A percentile compares a stretch with the other conserved stretches of the same genome.
Evolutionary conservation across 331 rosid genomes (phyloP).

Genomic region (Cydonia oblonga): DNA sequence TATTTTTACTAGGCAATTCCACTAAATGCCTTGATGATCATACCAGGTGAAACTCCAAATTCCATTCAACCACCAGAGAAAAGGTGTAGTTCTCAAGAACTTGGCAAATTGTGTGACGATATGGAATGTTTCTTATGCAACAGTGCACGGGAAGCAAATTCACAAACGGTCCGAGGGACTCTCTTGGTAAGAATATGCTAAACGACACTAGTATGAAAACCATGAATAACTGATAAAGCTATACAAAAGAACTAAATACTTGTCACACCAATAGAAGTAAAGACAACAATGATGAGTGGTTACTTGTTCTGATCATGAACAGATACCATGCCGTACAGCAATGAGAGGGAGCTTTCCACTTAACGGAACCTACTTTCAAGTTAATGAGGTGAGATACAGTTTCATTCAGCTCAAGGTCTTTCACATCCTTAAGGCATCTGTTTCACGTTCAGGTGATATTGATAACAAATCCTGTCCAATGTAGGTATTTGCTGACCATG

Average conservation of each 20-base stretch:
- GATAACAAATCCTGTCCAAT: neutral
- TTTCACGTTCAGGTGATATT: slow-evolving; percentile 14
- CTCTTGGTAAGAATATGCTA: slow-evolving; percentile 54
- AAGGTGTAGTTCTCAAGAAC: slow-evolving; percentile 53
- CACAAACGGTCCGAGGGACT: slow-evolving; percentile 87
- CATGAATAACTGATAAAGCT: neutral
- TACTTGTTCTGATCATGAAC: slow-evolving; percentile 9
- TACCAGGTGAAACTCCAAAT: slow-evolving; percentile 82
- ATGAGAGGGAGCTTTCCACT: slow-evolving; percentile 96
- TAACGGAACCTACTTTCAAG: slow-evolving; percentile 96
- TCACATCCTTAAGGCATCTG: slow-evolving; percentile 3
- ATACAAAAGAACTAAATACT: neutral
- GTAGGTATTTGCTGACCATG: slow-evolving; percentile 92
- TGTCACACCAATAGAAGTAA: slow-evolving; percentile 1
- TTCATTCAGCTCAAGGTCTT: neutral
- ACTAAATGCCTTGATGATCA: slow-evolving; percentile 14
- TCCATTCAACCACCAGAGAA: slow-evolving; percentile 74
- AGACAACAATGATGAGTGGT: neutral
- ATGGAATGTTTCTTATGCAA: slow-evolving; percentile 88
- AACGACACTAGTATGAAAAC: slow-evolving; percentile 4
- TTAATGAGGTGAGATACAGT: slow-evolving; percentile 66
- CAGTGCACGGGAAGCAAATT: slow-evolving; percentile 69
- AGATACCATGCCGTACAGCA: slow-evolving; percentile 99
- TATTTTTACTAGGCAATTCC: slow-evolving; percentile 17
- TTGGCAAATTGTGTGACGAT: slow-evolving; percentile 54